Evolutionary conservation across 23 red algal species (phyloP).

Genomic region (Gracilaria gracilis): DNA sequence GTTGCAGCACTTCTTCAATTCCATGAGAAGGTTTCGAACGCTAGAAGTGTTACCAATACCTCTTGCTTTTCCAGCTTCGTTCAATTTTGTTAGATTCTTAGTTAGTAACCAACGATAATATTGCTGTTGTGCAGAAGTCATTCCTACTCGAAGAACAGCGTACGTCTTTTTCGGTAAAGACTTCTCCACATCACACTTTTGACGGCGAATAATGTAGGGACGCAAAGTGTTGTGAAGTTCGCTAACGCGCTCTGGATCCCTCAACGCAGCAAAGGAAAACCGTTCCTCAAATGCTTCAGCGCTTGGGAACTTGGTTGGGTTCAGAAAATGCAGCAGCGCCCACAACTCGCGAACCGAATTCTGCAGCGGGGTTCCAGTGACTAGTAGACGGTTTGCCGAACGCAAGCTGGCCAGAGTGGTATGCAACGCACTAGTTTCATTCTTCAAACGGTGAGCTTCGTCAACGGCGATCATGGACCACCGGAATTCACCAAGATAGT

Average conservation of each 20-base stretch:
- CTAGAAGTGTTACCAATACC: conserved; percentile 78
- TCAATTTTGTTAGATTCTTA: conserved; percentile 90
- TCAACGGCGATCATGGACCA: conserved; percentile 92
- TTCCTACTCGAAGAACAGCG: conserved; percentile 88
- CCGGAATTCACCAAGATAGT: conserved; percentile 63
- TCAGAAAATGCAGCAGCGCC: conserved; percentile 90
- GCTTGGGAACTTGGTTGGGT: conserved; percentile 69
- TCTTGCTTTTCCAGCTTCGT: conserved; percentile 71
- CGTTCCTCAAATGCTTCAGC: conserved; percentile 91
- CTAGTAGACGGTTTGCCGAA: conserved; percentile 93
- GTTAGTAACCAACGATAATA: conserved; percentile 95
- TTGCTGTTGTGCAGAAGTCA: conserved; percentile 87
- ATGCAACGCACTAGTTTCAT: conserved; percentile 83
- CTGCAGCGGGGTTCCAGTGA: conserved; percentile 93
- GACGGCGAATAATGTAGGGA: conserved; percentile 95
- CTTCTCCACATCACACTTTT: conserved; percentile 94
- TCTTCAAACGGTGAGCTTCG: conserved; percentile 96
- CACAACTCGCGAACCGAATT: conserved; percentile 96
- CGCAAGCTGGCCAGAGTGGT: conserved; percentile 58
- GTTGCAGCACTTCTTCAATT: conserved; percentile 98
- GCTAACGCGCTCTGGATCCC: conserved; percentile 82
- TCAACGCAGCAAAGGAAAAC: conserved; percentile 83
- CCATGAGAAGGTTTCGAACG: conserved; percentile 87
- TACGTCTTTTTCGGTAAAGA: conserved; percentile 97
- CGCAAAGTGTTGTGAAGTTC: conserved; percentile 78